A percentile compares a stretch with the other conserved stretches of the same genome.
These are phyloP conservation scores for Zychaea mexicana DNA, from an alignment of 371 early-diverging fungal species.

Conservation along the genomic window DNA sequence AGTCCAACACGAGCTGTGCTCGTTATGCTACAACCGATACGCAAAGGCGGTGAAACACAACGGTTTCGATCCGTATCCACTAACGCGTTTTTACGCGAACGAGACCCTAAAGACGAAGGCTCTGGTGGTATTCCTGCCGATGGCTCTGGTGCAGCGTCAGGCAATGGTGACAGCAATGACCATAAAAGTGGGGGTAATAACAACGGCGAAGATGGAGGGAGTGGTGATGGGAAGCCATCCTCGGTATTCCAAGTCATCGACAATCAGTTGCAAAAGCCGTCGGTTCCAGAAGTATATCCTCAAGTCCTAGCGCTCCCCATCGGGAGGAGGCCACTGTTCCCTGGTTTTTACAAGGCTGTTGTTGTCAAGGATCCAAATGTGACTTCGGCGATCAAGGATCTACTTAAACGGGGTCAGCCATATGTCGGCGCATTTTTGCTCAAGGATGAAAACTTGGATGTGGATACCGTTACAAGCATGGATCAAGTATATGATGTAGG, in stretches of 20 bases:
- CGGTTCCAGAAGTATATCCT: conserved; percentile 85
- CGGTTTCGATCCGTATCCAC: conserved; percentile 17
- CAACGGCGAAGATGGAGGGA: conserved; percentile 8
- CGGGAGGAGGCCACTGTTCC: conserved; percentile 91
- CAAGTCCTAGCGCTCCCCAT: conserved; percentile 92
- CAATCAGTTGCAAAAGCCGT: conserved; percentile 63
- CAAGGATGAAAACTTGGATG: conserved; percentile 84
- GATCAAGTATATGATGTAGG: conserved; percentile 87
- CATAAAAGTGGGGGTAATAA: too few species aligned
- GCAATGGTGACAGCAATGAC: background rate
- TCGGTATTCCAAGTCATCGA: conserved; percentile 42
- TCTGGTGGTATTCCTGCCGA: conserved; percentile 6
- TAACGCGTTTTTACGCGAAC: conserved; percentile 25
- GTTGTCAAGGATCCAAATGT: conserved; percentile 93
- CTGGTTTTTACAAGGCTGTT: conserved; percentile 96
- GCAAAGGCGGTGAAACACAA: background rate
- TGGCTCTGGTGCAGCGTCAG: conserved; percentile 24
- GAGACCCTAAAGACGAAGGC: conserved; percentile 28
- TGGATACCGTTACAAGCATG: conserved; percentile 76
- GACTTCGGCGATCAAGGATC: conserved; percentile 85
- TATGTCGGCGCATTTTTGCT: conserved; percentile 95
- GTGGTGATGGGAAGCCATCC: conserved; percentile 22
- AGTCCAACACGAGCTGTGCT: conserved; percentile 20
- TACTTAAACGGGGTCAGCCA: conserved; percentile 89
- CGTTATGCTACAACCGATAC: conserved; percentile 33